Evolutionary conservation across 495 filamentous ascomycete species (phyloP).

Genomic region (Aspergillus coremiiformis): DNA sequence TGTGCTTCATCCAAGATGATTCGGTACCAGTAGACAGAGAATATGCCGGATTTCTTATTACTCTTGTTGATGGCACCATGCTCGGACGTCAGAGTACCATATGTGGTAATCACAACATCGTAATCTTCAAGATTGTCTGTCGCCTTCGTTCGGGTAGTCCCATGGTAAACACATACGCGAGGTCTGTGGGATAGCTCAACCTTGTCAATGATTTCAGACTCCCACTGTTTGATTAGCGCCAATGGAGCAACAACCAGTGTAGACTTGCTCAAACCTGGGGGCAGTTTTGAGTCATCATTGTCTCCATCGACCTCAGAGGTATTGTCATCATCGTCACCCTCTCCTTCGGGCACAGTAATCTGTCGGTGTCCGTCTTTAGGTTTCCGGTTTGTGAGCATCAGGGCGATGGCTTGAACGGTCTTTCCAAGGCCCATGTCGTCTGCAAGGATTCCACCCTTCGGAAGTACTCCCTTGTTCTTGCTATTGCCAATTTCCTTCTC

Average conservation of each 20-base stretch:
- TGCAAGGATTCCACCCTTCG: constrained; percentile 82
- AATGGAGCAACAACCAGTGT: constrained; percentile 93
- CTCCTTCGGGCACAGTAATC: constrained; percentile 14
- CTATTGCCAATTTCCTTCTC: constrained; percentile 74
- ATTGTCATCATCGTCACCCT: constrained; percentile 24
- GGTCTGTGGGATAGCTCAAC: constrained; percentile 59
- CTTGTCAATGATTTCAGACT: constrained; percentile 78
- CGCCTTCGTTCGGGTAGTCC: constrained; percentile 71
- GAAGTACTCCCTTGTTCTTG: constrained; percentile 66
- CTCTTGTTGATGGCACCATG: constrained; percentile 57
- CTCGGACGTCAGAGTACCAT: constrained; percentile 89
- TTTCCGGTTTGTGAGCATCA: constrained; percentile 77
- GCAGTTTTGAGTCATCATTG: constrained; percentile 50
- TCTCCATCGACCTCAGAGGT: constrained; percentile 18
- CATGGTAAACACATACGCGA: constrained; percentile 83
- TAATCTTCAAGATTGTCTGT: constrained; percentile 67
- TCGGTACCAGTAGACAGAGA: constrained; percentile 89
- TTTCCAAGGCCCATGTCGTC: constrained; percentile 96
- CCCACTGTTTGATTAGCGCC: constrained; percentile 96
- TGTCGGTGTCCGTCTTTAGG: constrained; percentile 43
- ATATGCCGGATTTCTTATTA: constrained; percentile 68
- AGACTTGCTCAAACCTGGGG: constrained; percentile 57
- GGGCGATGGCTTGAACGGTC: constrained; percentile 79
- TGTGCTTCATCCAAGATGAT: constrained; percentile 95
- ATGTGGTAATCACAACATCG: constrained; percentile 96